A percentile compares a stretch with the other conserved stretches of the same genome.
Conservation (phyloP, 2,329 filamentous ascomycete genomes). For the Hypoxylon sp. region DNA sequence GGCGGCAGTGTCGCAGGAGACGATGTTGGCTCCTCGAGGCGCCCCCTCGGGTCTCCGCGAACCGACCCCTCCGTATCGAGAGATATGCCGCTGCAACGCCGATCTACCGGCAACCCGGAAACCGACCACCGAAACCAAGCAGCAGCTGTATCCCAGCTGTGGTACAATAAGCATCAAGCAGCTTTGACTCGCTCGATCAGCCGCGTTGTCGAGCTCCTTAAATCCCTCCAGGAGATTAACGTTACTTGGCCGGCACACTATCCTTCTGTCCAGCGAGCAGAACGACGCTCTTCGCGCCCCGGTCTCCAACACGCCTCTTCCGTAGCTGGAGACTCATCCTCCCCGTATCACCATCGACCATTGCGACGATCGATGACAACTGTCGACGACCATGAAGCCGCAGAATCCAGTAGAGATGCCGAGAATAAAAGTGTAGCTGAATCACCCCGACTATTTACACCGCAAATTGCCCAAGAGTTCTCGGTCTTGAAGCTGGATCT, state of each 20-base stretch:
- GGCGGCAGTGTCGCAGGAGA: conserved; percentile 83
- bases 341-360: conserved; percentile 62
- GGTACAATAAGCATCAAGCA: conserved; percentile 93
- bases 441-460: conserved; percentile 83
- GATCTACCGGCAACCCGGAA: conserved; percentile 64
- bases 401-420: conserved; percentile 82
- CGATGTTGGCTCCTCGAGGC: conserved; percentile 60
- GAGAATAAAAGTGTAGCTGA: conserved; percentile 74
- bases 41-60: conserved; percentile 55
- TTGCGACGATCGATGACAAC: conserved; percentile 82
- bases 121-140: conserved; percentile 78
- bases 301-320: conserved; percentile 76
- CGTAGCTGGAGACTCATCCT: conserved; percentile 65
- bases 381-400: conserved; percentile 69
- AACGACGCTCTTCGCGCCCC: conserved; percentile 70
- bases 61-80: conserved; percentile 64
- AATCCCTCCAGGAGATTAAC: conserved; percentile 90
- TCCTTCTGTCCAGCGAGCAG: conserved; percentile 81
- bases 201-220: conserved; percentile 85
- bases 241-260: conserved; percentile 94
- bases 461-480: conserved; percentile 95
- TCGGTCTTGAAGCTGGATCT: conserved; percentile 95
- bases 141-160: conserved; percentile 90
- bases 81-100: conserved; percentile 62
- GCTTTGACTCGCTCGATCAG: conserved; percentile 90